phyloP scores from a whole-genome alignment of 192 early-diverging fungal species.

The Funneliformis geosporum region DNA sequence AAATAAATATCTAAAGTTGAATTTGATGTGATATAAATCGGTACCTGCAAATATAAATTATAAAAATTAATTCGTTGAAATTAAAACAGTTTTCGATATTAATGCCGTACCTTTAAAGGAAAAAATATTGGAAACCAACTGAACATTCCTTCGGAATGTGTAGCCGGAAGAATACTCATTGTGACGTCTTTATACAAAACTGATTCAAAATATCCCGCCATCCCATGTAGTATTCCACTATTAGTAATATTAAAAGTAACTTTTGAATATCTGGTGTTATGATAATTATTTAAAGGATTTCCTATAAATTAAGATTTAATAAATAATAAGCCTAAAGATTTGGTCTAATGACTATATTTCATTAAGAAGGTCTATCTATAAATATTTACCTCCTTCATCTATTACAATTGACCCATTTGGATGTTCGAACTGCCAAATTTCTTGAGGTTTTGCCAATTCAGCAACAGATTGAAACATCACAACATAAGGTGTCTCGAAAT shows the following conservation, averaged over 20 bases:
- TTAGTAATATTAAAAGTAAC: conserved; percentile 56
- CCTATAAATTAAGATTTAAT: conserved; percentile 1
- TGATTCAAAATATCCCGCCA: conserved; percentile 97
- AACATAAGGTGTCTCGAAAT: conserved; percentile 95
- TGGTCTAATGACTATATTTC: too few relatives aligned
- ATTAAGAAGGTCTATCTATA: neutral
- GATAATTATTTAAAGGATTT: conserved; percentile 66
- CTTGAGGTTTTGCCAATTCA: conserved; percentile 66
- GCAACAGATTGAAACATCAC: conserved; percentile 87
- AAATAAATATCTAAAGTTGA: conserved; percentile 69
- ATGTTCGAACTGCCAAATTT: conserved; percentile 84
- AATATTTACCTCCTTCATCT: conserved; percentile 42
- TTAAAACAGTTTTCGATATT: conserved; percentile 25
- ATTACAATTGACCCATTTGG: conserved; percentile 52
- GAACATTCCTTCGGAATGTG: conserved; percentile 92
- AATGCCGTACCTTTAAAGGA: conserved; percentile 65
- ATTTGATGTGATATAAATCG: conserved; percentile 66
- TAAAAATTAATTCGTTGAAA: neutral
- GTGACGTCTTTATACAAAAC: conserved; percentile 83
- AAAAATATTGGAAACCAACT: conserved; percentile 99
- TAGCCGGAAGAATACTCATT: conserved; percentile 75
- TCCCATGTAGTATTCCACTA: conserved; percentile 79
- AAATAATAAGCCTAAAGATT: neutral
- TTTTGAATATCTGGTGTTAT: conserved; percentile 69
- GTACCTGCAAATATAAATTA: conserved; percentile 50